These are phyloP conservation scores for Lactarius hengduanensis DNA, from an alignment of 768 basidiomycete genomes.

Conservation along the genomic window DNA sequence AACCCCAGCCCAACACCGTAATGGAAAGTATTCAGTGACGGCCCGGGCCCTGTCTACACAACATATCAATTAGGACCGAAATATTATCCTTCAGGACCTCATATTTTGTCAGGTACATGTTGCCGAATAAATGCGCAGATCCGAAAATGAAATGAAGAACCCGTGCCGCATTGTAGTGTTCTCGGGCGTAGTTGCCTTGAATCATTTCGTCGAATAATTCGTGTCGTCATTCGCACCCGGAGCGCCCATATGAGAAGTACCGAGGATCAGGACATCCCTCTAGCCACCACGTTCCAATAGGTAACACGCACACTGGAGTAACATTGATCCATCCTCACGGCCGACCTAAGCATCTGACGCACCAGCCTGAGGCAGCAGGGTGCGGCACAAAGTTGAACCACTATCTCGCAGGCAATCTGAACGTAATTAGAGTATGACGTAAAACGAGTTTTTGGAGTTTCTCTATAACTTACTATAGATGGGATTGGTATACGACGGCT, in stretches of 20 bases:
- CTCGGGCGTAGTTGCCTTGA: neutral
- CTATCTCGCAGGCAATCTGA: neutral
- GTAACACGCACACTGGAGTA: neutral
- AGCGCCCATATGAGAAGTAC: neutral
- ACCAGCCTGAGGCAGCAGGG: neutral
- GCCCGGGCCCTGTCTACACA: neutral
- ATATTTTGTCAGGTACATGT: neutral
- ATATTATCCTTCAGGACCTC: neutral
- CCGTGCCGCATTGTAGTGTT: neutral
- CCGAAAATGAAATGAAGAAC: neutral
- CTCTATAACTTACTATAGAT: neutral
- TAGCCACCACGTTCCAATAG: no score
- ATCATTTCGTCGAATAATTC: neutral
- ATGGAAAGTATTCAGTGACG: neutral
- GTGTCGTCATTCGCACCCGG: neutral
- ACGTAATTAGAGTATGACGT: neutral
- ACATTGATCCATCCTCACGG: neutral
- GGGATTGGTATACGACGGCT: neutral
- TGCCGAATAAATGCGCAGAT: neutral
- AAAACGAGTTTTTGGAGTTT: neutral
- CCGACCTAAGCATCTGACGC: neutral
- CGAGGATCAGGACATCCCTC: neutral
- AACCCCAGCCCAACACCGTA: neutral
- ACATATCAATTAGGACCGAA: neutral
- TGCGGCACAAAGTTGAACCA: neutral